Conservation (phyloP, 495 filamentous ascomycete species). For the Patellaria atrata region DNA sequence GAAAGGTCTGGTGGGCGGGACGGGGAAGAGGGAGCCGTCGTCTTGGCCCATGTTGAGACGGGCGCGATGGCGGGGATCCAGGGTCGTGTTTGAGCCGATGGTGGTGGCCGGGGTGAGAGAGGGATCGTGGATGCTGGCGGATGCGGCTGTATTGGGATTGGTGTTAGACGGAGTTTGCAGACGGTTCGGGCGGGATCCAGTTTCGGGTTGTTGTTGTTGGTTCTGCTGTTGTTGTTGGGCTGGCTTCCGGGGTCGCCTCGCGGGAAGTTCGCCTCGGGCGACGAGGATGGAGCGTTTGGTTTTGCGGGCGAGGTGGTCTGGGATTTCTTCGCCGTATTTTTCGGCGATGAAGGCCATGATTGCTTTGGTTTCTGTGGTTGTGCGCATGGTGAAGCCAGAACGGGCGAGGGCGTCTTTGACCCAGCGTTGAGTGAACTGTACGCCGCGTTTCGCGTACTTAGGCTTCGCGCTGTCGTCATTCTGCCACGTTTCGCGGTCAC, state of each 20-base stretch:
- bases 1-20: too few species aligned
- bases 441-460: conserved; percentile 7
- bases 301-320: conserved; percentile 2
- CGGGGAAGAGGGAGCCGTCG: too few species aligned
- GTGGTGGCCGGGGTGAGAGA: too few species aligned
- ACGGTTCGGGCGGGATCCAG: too few species aligned
- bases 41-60: too few species aligned
- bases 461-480: not conserved
- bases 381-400: not conserved
- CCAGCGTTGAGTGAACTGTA: conserved; percentile 9
- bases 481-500: conserved; percentile 1
- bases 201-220: too few species aligned
- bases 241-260: too few species aligned
- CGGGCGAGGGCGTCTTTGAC: conserved; percentile 3
- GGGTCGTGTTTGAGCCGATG: too few species aligned
- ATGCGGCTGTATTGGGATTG: too few species aligned
- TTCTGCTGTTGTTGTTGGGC: conserved; percentile 3
- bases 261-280: not conserved
- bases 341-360: conserved; percentile 4
- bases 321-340: conserved; percentile 1
- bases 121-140: too few species aligned
- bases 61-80: too few species aligned
- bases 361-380: not conserved
- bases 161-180: too few species aligned
- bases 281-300: conserved; percentile 1